phyloP scores from a whole-genome alignment of 768 basidiomycete genomes.

The Suillus subalutaceus region DNA sequence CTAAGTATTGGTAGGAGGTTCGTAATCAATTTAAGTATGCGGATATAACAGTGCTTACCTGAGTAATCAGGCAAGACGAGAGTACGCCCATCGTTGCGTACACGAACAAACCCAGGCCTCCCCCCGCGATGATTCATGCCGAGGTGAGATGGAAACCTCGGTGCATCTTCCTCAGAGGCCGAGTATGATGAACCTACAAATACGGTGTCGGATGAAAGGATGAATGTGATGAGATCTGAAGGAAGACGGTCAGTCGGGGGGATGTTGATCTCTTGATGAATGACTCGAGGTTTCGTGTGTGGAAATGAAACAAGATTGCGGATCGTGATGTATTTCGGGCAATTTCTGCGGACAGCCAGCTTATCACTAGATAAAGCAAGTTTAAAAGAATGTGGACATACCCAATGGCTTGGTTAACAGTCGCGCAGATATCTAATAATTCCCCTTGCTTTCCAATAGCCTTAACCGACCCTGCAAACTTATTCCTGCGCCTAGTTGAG shows the following conservation, averaged over 20 bases:
- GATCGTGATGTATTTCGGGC: conserved; percentile 69
- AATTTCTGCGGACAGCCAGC: conserved; percentile 47
- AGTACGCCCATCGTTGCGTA: conserved; percentile 55
- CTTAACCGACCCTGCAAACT: conserved; percentile 58
- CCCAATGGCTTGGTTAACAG: conserved; percentile 65
- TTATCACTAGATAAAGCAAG: not conserved
- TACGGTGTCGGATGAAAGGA: conserved; percentile 53
- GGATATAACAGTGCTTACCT: conserved; percentile 33
- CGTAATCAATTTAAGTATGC: conserved; percentile 5
- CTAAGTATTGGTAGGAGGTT: conserved; percentile 30
- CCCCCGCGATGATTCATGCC: conserved; percentile 74
- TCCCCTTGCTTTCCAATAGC: conserved; percentile 34
- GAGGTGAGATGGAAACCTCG: conserved; percentile 54
- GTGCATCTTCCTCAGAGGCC: conserved; percentile 38
- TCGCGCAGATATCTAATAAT: conserved; percentile 36
- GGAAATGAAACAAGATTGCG: conserved; percentile 52
- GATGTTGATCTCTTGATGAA: conserved; percentile 38
- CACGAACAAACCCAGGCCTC: conserved; percentile 59
- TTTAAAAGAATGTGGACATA: conserved; percentile 32
- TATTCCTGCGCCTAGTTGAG: conserved; percentile 60
- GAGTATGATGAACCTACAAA: conserved; percentile 60
- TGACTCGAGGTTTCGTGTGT: conserved; percentile 41
- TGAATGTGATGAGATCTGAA: conserved; percentile 49
- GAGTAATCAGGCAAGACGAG: conserved; percentile 65
- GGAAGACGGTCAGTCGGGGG: conserved; percentile 46